A percentile compares a stretch with the other conserved stretches of the same genome.
Evolutionary conservation across 1,284 basidiomycete species (phyloP).

Genomic region (Sanghuangporus baumii): DNA sequence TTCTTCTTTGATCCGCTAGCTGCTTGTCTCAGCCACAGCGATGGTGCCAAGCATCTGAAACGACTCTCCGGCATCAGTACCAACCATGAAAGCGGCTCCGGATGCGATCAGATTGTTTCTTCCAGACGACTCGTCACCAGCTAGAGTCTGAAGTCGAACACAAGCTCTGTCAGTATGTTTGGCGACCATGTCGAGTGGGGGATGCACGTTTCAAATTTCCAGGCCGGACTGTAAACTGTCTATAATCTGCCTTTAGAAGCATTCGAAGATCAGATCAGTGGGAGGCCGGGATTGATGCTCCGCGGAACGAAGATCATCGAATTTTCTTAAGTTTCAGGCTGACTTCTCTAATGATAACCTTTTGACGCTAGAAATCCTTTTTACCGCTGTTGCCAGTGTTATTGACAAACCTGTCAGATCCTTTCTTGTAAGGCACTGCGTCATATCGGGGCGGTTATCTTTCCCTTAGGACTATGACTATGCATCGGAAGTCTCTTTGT

Average conservation of each 20-base stretch:
- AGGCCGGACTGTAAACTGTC: constrained; percentile 25
- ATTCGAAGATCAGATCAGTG: constrained; percentile 89
- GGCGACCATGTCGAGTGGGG: constrained; percentile 84
- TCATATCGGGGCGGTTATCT: background rate
- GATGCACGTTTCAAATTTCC: background rate
- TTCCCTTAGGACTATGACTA: background rate
- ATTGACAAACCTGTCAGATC: constrained; percentile 94
- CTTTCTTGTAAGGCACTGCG: constrained; percentile 73
- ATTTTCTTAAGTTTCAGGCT: constrained; percentile 18
- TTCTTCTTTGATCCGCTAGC: background rate
- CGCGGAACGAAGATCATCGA: constrained; percentile 80
- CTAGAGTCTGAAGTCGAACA: constrained; percentile 78
- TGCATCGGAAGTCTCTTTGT: constrained; percentile 41
- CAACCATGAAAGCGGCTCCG: constrained; percentile 94
- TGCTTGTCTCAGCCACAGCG: constrained; percentile 79
- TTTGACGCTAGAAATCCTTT: constrained; percentile 10
- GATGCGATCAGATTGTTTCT: constrained; percentile 85
- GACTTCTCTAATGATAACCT: background rate
- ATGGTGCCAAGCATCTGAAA: constrained; percentile 96
- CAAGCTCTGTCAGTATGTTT: constrained; percentile 92
- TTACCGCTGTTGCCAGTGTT: constrained; percentile 77
- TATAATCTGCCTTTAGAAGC: constrained; percentile 80
- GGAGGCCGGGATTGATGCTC: constrained; percentile 88
- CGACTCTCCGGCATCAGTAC: constrained; percentile 96
- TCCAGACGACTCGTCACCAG: constrained; percentile 69